A percentile compares a stretch with the other conserved stretches of the same genome.
Evolutionary conservation across 169 alveolate species (phyloP).

Genomic region (Plasmodium fragile): DNA sequence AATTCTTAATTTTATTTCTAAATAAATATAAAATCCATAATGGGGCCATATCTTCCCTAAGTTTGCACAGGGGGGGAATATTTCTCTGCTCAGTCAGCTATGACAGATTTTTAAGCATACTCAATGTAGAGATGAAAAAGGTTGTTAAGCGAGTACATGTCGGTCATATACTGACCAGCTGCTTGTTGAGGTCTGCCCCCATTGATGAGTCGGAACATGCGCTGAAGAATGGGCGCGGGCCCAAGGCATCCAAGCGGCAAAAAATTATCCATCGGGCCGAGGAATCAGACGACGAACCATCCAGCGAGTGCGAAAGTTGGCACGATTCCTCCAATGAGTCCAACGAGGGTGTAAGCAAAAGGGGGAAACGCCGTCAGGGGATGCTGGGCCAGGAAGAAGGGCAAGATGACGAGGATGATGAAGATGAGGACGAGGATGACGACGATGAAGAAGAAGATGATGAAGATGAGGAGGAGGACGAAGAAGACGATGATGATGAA

Average conservation of each 20-base stretch:
- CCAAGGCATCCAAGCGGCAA: conserved; percentile 7
- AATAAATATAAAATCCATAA: conserved; percentile 61
- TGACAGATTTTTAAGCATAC: conserved; percentile 74
- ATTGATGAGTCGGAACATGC: neutral
- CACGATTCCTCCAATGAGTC: neutral
- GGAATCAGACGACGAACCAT: conserved; percentile 9
- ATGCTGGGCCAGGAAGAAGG: neutral
- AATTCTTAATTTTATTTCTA: conserved; percentile 2
- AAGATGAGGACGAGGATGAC: conserved; percentile 8
- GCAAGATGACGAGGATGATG: conserved; percentile 7
- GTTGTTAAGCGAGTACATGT: conserved; percentile 44
- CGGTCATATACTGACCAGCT: conserved; percentile 48
- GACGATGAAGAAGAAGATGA: neutral
- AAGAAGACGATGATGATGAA: neutral
- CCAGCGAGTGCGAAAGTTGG: conserved; percentile 19
- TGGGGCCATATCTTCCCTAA: conserved; percentile 74
- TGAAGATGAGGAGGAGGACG: neutral
- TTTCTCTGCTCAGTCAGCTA: conserved; percentile 77
- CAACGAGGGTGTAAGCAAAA: conserved; percentile 6
- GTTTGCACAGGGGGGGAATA: conserved; percentile 79
- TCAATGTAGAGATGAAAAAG: conserved; percentile 20
- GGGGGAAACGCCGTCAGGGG: neutral
- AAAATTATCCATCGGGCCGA: neutral
- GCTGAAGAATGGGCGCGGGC: neutral
- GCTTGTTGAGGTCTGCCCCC: conserved; percentile 35